A percentile compares a stretch with the other conserved stretches of the same genome.
Conservation (phyloP, 176 grass and related monocot species). For the Phyllostachys edulis region DNA sequence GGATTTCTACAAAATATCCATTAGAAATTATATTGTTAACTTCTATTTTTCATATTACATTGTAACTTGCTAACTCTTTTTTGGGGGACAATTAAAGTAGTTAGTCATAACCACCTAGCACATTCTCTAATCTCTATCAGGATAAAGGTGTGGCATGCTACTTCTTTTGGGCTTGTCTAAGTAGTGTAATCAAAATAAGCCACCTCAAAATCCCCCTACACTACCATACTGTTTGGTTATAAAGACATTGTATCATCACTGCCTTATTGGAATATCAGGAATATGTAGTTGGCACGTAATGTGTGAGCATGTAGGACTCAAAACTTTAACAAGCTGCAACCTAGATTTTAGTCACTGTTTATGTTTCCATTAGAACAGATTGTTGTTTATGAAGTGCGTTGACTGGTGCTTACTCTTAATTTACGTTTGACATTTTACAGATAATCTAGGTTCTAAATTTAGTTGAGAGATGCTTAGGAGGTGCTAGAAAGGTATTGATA, state of each 20-base stretch:
- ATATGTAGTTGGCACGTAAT: neutral
- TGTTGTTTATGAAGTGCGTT: neutral
- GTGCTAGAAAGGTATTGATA: slow-evolving; percentile 18
- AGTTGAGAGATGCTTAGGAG: slow-evolving; percentile 29
- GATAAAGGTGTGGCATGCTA: slow-evolving; percentile 18
- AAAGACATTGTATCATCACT: neutral
- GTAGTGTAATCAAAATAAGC: neutral
- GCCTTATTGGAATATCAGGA: neutral
- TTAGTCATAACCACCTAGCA: slow-evolving; percentile 16
- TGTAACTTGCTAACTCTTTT: neutral
- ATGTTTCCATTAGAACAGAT: slow-evolving; percentile 13
- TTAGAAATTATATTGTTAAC: neutral
- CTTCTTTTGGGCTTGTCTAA: slow-evolving; percentile 16
- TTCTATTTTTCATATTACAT: slow-evolving; percentile 15
- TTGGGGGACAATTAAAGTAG: neutral
- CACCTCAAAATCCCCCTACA: slow-evolving; percentile 1
- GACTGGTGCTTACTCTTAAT: slow-evolving; percentile 27
- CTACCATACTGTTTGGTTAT: neutral
- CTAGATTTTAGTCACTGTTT: neutral
- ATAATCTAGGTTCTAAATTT: slow-evolving; percentile 33
- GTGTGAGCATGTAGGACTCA: neutral
- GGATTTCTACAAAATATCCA: slow-evolving; percentile 10
- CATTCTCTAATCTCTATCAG: neutral
- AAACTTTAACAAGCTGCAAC: neutral
- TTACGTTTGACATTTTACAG: slow-evolving; percentile 32